A percentile compares a stretch with the other conserved stretches of the same genome.
Evolutionary conservation across 805 yeast species (phyloP).

Genomic region (Suhomyces xylopsoci): DNA sequence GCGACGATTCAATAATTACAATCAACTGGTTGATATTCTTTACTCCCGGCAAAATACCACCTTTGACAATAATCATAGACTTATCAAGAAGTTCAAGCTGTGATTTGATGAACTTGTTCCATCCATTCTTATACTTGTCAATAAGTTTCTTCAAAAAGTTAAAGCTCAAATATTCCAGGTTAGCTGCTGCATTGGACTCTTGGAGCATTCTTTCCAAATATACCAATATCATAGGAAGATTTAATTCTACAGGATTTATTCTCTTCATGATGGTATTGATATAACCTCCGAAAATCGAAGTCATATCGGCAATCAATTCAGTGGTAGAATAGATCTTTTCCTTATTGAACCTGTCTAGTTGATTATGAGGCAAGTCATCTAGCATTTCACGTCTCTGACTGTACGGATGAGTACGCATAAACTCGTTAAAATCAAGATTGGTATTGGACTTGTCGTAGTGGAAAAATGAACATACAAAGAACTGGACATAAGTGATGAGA

Average conservation of each 20-base stretch:
- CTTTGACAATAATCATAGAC: constrained; percentile 33
- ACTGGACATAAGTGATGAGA: constrained; percentile 36
- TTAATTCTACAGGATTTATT: constrained; percentile 35
- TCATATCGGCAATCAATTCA: constrained; percentile 45
- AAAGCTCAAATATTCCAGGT: constrained; percentile 61
- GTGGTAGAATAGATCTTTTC: constrained; percentile 42
- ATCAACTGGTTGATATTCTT: constrained; percentile 33
- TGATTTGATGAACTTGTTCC: constrained; percentile 58
- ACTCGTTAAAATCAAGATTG: constrained; percentile 28
- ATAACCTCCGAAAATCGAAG: constrained; percentile 44
- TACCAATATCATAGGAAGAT: constrained; percentile 31
- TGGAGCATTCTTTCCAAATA: constrained; percentile 25
- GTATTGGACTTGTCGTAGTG: constrained; percentile 32
- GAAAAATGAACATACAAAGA: constrained; percentile 39
- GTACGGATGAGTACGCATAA: constrained; percentile 25
- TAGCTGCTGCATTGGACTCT: constrained; percentile 35
- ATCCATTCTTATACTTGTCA: constrained; percentile 50
- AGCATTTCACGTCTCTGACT: constrained; percentile 27
- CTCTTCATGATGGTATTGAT: constrained; percentile 34
- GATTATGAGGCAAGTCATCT: constrained; percentile 23
- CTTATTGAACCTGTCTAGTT: constrained; percentile 31
- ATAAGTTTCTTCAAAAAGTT: constrained; percentile 48
- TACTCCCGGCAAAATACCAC: constrained; percentile 34
- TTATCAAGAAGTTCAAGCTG: constrained; percentile 45
- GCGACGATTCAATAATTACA: constrained; percentile 30